Conservation (phyloP, 305 asterid species). For the Vinca major region DNA sequence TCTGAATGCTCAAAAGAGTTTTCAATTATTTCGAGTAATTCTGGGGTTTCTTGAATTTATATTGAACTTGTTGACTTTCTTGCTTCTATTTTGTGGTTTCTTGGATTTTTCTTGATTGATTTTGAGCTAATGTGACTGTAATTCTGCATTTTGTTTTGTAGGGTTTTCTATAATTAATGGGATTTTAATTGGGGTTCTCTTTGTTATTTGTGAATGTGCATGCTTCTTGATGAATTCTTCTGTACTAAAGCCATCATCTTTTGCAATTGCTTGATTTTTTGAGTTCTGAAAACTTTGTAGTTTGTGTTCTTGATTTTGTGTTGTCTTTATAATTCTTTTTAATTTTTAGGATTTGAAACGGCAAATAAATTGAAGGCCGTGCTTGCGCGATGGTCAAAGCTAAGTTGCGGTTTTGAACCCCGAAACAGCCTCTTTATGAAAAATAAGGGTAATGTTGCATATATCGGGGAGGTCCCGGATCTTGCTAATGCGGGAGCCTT, state of each 20-base stretch:
- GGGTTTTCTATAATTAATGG: too few species aligned
- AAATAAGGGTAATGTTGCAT: too few species aligned
- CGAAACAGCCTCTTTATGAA: too few species aligned
- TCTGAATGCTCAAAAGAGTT: constrained; percentile 2
- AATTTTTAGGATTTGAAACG: neutral
- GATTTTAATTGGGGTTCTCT: neutral
- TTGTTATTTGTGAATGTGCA: neutral
- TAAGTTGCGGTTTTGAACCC: too few species aligned
- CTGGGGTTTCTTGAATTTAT: constrained; percentile 2
- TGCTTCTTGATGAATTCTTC: constrained; percentile 1
- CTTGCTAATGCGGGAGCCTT: too few species aligned
- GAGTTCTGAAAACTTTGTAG: neutral
- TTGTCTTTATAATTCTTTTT: neutral
- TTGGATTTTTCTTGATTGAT: constrained; percentile 5
- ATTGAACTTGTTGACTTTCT: constrained; percentile 8
- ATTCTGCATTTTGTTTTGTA: too few species aligned
- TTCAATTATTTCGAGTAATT: neutral
- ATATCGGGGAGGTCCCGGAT: too few species aligned
- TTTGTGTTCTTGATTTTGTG: neutral
- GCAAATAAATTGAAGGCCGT: neutral
- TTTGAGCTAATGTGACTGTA: neutral
- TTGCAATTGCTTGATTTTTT: neutral
- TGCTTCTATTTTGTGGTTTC: constrained; percentile 1
- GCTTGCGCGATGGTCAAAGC: too few species aligned
- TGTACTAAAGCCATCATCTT: too few species aligned